These are phyloP conservation scores for Adiantum capillusveneris DNA, from an alignment of 75 land plant genomes.

Conservation along the genomic window DNA sequence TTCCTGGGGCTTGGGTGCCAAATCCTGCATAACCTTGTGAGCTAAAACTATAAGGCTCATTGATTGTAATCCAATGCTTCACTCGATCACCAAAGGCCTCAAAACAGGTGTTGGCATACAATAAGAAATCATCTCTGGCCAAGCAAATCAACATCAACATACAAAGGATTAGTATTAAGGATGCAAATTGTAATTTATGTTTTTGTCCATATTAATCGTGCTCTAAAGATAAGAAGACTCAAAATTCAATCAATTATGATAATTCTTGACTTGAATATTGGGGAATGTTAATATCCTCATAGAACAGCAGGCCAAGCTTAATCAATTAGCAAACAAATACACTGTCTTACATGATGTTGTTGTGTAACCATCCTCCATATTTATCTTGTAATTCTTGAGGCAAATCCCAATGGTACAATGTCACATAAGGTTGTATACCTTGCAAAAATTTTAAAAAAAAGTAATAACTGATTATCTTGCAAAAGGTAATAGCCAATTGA, in stretches of 20 bases:
- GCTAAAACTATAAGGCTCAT: conserved; percentile 24
- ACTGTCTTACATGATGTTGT: conserved; percentile 65
- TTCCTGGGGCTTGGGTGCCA: conserved; percentile 22
- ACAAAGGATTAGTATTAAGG: too few species aligned
- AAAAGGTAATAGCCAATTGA: too few species aligned
- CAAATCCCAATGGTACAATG: conserved; percentile 83
- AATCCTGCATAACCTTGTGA: conserved; percentile 8
- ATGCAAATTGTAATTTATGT: too few species aligned
- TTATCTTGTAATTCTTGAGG: conserved; percentile 78
- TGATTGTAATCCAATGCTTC: conserved; percentile 14
- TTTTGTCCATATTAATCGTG: too few species aligned
- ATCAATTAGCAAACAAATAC: neutral
- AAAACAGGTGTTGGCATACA: neutral
- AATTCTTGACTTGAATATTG: too few species aligned
- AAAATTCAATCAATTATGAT: too few species aligned
- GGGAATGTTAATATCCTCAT: too few species aligned
- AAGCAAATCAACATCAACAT: too few species aligned
- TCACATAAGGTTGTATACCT: conserved; percentile 87
- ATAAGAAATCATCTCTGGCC: neutral
- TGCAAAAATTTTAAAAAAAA: neutral
- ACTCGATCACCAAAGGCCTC: conserved; percentile 9
- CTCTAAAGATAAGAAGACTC: too few species aligned
- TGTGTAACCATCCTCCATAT: conserved; percentile 65
- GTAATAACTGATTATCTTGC: too few species aligned
- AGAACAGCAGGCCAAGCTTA: too few species aligned